These are phyloP conservation scores for Trichoderma gamsii DNA, from an alignment of 495 filamentous ascomycete genomes.

Conservation along the genomic window DNA sequence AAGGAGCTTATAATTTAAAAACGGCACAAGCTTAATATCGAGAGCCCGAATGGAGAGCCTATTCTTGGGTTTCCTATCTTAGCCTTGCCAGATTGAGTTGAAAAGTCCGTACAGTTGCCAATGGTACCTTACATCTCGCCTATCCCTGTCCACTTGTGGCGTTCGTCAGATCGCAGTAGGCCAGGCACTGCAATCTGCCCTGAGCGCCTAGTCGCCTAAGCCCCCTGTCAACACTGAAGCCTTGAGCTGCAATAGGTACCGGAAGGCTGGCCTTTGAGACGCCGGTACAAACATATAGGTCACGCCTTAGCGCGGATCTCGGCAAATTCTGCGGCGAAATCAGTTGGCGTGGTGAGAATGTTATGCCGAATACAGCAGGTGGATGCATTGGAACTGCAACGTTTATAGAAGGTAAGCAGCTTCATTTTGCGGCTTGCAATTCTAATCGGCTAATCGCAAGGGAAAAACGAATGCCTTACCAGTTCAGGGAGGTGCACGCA, in stretches of 20 bases:
- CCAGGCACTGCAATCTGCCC: background rate
- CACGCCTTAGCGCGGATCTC: background rate
- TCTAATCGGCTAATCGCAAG: too few species aligned
- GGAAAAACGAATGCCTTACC: too few species aligned
- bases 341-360: background rate
- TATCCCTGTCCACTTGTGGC: too few species aligned
- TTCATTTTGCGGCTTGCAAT: background rate
- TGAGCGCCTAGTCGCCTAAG: background rate
- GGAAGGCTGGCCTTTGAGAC: background rate
- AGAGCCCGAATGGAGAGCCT: too few species aligned
- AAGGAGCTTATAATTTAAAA: too few species aligned
- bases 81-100: too few species aligned
- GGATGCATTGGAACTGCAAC: background rate
- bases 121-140: too few species aligned
- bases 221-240: background rate
- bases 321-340: conserved; percentile 5
- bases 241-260: background rate
- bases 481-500: background rate
- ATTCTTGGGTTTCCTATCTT: too few species aligned
- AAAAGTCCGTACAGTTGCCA: too few species aligned
- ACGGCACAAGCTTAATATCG: too few species aligned
- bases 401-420: conserved; percentile 5
- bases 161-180: background rate
- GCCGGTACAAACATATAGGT: background rate
- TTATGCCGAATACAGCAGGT: background rate